Percentiles rank a stretch among this genome's conserved stretches.
Conservation (phyloP, 2,329 filamentous ascomycete species). For the Penicillium verrucosum region DNA sequence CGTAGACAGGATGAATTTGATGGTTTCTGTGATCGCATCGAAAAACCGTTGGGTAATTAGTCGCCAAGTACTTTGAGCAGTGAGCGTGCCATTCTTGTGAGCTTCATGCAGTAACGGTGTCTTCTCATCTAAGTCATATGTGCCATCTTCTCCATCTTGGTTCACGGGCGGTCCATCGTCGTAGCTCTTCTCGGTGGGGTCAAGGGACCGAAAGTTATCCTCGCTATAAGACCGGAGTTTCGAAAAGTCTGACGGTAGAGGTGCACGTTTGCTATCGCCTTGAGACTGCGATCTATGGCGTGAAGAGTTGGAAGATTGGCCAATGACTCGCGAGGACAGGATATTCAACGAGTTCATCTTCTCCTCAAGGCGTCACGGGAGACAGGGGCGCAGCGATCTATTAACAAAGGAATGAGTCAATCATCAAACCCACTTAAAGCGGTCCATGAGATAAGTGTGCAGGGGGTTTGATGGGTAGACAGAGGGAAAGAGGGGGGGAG, state of each 20-base stretch:
- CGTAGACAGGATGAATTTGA: slow-evolving; percentile 75
- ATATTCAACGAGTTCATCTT: slow-evolving; percentile 98
- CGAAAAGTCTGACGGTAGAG: slow-evolving; percentile 32
- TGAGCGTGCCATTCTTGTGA: slow-evolving; percentile 36
- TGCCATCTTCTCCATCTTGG: slow-evolving; percentile 35
- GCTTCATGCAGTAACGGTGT: slow-evolving; percentile 60
- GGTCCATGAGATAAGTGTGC: slow-evolving; percentile 11
- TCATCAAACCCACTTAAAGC: slow-evolving; percentile 15
- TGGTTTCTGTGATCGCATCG: slow-evolving; percentile 67
- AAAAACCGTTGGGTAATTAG: slow-evolving; percentile 67
- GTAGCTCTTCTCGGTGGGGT: slow-evolving; percentile 29
- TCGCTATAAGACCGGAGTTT: slow-evolving; percentile 45
- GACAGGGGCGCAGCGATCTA: slow-evolving; percentile 38
- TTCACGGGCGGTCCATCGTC: slow-evolving; percentile 27
- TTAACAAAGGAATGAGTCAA: slow-evolving; percentile 17
- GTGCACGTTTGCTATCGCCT: slow-evolving; percentile 42
- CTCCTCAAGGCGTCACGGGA: slow-evolving; percentile 49
- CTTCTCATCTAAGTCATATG: slow-evolving; percentile 57
- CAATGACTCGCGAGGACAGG: slow-evolving; percentile 77
- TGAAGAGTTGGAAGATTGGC: slow-evolving; percentile 53
- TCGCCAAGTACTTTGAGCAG: slow-evolving; percentile 43
- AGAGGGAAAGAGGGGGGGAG: slow-evolving; percentile 13
- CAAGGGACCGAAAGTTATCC: slow-evolving; percentile 35
- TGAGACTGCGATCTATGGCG: slow-evolving; percentile 56
- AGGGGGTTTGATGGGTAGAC: slow-evolving; percentile 7